Base-by-base conservation (phyloP, 768 basidiomycete species). In the Leccinum broughii region DNA sequence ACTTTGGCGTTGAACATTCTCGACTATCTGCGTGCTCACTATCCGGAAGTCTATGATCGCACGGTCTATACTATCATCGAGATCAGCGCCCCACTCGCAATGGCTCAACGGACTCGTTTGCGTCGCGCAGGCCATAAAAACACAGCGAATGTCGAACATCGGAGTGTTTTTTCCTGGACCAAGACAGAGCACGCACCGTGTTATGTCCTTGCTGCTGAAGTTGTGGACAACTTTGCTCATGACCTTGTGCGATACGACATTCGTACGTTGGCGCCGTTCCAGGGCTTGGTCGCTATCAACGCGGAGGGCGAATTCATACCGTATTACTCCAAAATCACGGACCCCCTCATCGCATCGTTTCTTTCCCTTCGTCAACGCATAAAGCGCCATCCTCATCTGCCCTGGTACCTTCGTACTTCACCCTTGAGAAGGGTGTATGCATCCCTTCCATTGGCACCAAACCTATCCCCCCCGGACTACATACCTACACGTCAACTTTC, bases 151-250 rank as follows among this genome's bases (percentile, higher is more conserved):
- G 80, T 96, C 8, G 76, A 81, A 35, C 84, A 93, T 74, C 82
- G 85, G 70, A 94, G 93, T 67, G 85, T 96, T 52, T 95, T 96
- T 68, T 88, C 88, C 46, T 97, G 93, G 92, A 78, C 87, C 54
- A 80, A 74, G 34, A 83, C 77, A 57, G 91, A 93, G 62, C 79
- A 85, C 1, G 85, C 93, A 3, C 91, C 93, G 41, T 98, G 96
- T 75, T 98, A 90, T 73, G 88, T 99, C 67, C 73, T 99, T 24
- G 95, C 94, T 2, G 84, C 98, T 80, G 97, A 99, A 78, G 97
- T 99, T 35, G 83, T 97, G 90, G 96, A 98, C 75, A 99, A 99
- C 74, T 96, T 98, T 67, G 89, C 94, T 1, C 96, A 98, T 70
- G 97, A 99, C 70, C 82, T 96, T 67, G 82, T 99, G 46, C 90